Base-by-base conservation (phyloP, 306 rosid genomes). In the Quercus variabilis region DNA sequence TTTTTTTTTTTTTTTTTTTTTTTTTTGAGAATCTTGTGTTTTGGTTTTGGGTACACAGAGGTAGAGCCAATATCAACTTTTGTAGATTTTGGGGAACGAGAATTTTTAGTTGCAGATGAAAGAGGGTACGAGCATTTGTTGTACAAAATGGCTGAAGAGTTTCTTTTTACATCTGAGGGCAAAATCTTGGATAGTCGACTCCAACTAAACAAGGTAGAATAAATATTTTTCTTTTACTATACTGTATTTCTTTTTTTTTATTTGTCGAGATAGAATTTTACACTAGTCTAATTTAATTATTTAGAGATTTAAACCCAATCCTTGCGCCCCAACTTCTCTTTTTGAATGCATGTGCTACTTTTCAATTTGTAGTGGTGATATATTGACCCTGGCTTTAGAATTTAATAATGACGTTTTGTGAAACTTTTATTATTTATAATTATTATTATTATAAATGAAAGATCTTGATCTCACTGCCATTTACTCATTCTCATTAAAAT, bases 41-140 rank as follows among this genome's bases (percentile, higher is more conserved):
- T 49, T 49, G 54, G 62, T 55, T 74, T 71, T 85, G 49, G 73
- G 25, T 76, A 84, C 90, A 95, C 90, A 95, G 99, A 95, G 88
- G 99, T 90, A 55, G 99, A 95, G 79, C 99, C 99, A 76, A 95
- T 95, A 80, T 88, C 98, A 8, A 95, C 99, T 4, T 95, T 76
- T 49, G 74, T 77, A 26, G 98, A 92, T 28, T 95, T 86, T 55
- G 99, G 99, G 55, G 97, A 91, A 77, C 80, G 89, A 71, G 99
- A 95, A 82, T 95, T 80, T 87, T 62, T 95, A 82, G 97, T 95
- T 67, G 99, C 96, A 8, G 99, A 95, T 76, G 94, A 90, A 74
- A 86, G 99, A 91, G 99, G 99, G 65, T 95, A 87, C 25, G 99
- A 91, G 52, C 77, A 79, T 78, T 83, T 95, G 81, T 87, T 95